Evolutionary conservation across 371 early-diverging fungal genomes (phyloP), one percentile per base, ranked within the genome.

Genomic region (Choanephora cucurbitarum): DNA sequence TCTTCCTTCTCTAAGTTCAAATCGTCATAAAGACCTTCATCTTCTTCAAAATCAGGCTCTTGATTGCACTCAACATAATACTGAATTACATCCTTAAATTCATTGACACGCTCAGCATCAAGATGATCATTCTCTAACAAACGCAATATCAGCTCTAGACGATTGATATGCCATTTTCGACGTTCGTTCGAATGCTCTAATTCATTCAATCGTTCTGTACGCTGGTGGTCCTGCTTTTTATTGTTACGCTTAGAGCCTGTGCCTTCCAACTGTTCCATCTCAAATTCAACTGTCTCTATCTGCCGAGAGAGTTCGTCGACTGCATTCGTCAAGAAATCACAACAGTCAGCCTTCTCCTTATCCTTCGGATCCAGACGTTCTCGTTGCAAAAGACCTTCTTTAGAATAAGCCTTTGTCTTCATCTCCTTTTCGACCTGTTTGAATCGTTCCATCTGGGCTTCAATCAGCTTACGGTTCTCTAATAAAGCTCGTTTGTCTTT

Each of bases 381-480:
- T 40, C 87, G 81, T 60, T 85, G 86, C 55, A 79, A 64, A 32
- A 98, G 73, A 15, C 98, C 98, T 67, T 96, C 98, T 72, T 95
- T 92, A 14, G 96, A 96, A 67, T 84, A 98, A 2, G 97, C 96
- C 71, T 98, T 98, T 52, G 97, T 96, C 73, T 98, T 98, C 84
- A 98, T 93, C 72, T 97, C 98, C 69, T 93, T 94, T 71, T 98
- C 98, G 47, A 86, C 83, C 3, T 94, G 94, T 79, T 98, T 98
- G 82, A 98, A 98, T 61, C 85, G 83, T 66, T 98, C 98, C 98
- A 98, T 98, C 86, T 96, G 94, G 84, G 90, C 75, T 69, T 98
- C 98, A 57, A 98, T 97, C 19, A 94, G 84, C 62, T 92, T 91
- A 61, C 97, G 80, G 58, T 92, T 93, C 11, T 97, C 95, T 46